Evolutionary conservation across 179 eudicot genomes (phyloP).

Genomic region (Nepenthes alata): DNA sequence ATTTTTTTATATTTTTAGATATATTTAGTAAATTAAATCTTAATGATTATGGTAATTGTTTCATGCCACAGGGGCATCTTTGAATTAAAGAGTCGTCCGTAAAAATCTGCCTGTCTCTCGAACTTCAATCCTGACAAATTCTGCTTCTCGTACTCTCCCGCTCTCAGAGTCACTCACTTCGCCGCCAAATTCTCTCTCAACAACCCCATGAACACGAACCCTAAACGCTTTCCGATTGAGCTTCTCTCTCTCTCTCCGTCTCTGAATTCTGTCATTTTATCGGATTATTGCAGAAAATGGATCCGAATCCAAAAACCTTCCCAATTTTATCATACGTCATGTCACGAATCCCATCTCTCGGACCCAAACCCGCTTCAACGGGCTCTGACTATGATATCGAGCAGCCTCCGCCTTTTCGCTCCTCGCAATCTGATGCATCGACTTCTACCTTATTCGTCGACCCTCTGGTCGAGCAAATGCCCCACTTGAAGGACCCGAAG

Average conservation of each 20-base stretch:
- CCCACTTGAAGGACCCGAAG: conserved; percentile 57
- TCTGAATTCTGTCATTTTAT: neutral
- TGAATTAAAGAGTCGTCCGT: no score
- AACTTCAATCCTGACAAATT: neutral
- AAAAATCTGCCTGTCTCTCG: no score
- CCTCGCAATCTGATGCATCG: neutral
- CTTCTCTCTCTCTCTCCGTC: neutral
- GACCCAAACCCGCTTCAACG: conserved; percentile 13
- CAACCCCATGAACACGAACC: neutral
- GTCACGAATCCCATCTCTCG: conserved; percentile 41
- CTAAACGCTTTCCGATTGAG: no score
- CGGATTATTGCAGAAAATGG: conserved; percentile 22
- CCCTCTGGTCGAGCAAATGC: conserved; percentile 62
- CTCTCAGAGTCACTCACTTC: neutral
- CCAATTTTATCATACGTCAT: conserved; percentile 62
- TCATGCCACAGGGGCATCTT: no score
- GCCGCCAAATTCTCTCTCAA: neutral
- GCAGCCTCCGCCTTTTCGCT: conserved; percentile 20
- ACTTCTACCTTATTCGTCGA: conserved; percentile 15
- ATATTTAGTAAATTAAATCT: no score
- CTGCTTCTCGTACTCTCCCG: neutral
- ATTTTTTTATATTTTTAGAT: no score
- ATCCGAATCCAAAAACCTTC: conserved; percentile 45
- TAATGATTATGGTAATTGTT: no score
- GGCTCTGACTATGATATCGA: conserved; percentile 39